Conservation (phyloP, 1,284 basidiomycete genomes). For the Taiwanofungus camphoratus region DNA sequence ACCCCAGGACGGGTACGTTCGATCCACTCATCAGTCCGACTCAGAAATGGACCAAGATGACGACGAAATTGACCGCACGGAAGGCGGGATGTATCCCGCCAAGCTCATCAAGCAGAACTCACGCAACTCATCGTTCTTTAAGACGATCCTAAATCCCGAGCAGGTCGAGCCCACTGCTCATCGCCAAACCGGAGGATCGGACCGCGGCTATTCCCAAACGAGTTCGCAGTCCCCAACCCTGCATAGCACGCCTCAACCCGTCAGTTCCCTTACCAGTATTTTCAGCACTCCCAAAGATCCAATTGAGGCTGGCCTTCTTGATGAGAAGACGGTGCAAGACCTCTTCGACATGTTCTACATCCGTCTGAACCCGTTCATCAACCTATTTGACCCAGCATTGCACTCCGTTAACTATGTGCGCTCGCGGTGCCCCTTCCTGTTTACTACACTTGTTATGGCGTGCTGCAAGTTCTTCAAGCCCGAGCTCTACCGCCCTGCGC, state of each 20-base stretch:
- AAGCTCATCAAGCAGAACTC: conserved; percentile 69
- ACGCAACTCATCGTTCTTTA: conserved; percentile 65
- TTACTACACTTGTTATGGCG: conserved; percentile 77
- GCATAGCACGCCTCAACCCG: conserved; percentile 8
- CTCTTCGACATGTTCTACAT: conserved; percentile 73
- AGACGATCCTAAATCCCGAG: conserved; percentile 73
- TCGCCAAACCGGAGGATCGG: conserved; percentile 13
- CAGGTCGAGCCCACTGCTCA: conserved; percentile 39
- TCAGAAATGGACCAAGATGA: conserved; percentile 42
- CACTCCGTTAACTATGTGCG: conserved; percentile 74
- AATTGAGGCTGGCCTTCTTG: conserved; percentile 59
- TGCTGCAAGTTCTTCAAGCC: conserved; percentile 81
- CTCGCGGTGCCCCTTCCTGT: conserved; percentile 69
- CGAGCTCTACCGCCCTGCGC: conserved; percentile 59
- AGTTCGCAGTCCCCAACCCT: conserved; percentile 21
- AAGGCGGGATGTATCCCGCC: conserved; percentile 64
- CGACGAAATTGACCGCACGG: conserved; percentile 56
- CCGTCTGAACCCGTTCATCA: conserved; percentile 79
- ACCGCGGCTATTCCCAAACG: conserved; percentile 18
- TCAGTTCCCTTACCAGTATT: conserved; percentile 15
- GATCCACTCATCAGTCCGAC: conserved; percentile 10
- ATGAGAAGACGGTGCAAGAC: conserved; percentile 58
- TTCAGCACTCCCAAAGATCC: conserved; percentile 47
- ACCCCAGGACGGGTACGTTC: conserved; percentile 31
- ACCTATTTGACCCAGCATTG: conserved; percentile 74